A percentile compares a stretch with the other conserved stretches of the same genome.
Evolutionary conservation across 1,284 basidiomycete species (phyloP).

Genomic region (Apiotrichum domesticum): DNA sequence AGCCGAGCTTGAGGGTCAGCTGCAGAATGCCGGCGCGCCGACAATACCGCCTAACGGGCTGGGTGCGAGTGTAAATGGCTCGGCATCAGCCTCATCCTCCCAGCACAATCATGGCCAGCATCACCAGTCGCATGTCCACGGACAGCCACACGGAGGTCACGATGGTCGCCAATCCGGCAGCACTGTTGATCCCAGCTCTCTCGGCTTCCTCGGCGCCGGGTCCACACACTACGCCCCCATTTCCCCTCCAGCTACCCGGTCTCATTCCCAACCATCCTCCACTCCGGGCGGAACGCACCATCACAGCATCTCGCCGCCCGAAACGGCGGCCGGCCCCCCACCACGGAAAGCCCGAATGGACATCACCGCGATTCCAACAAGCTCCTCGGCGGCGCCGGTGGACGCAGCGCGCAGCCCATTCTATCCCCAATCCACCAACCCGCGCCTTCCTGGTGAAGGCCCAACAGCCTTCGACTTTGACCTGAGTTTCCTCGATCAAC

Average conservation of each 20-base stretch:
- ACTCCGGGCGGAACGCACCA: too few species aligned
- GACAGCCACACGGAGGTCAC: too few species aligned
- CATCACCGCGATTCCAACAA: background rate
- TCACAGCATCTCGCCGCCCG: background rate
- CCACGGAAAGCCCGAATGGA: background rate
- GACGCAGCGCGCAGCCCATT: background rate
- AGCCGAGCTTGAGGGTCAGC: constrained; percentile 18
- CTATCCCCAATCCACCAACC: constrained; percentile 17
- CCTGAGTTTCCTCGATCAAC: constrained; percentile 18
- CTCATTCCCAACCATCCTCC: too few species aligned
- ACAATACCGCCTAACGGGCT: background rate
- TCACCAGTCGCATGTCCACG: background rate
- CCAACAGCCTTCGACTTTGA: constrained; percentile 17
- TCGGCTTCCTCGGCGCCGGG: background rate
- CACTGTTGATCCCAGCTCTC: background rate
- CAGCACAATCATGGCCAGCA: background rate
- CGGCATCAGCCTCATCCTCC: background rate
- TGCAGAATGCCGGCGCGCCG: constrained; percentile 2
- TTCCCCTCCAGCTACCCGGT: background rate
- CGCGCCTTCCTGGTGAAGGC: constrained; percentile 13
- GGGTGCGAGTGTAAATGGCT: too few species aligned
- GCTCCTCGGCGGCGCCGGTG: background rate
- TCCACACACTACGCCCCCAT: background rate
- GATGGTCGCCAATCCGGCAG: background rate
- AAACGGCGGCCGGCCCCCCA: background rate